These are phyloP conservation scores for Hevea brasiliensis DNA, from an alignment of 345 rosid species.

Conservation along the genomic window DNA sequence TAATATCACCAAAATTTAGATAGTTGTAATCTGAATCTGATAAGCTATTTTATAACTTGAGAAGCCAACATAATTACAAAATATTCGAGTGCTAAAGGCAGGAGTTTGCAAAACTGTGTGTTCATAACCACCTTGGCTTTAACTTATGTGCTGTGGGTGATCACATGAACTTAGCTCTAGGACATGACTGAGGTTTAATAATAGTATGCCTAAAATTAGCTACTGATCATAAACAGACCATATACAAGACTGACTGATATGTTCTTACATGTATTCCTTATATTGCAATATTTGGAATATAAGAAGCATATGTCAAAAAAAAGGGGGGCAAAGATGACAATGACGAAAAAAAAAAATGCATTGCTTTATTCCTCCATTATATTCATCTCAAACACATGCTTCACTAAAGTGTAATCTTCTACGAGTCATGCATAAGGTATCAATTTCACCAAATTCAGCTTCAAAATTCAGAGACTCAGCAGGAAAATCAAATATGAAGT, in stretches of 20 bases:
- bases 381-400: neutral
- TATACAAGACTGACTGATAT: neutral
- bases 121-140: neutral
- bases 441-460: neutral
- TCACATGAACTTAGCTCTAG: neutral
- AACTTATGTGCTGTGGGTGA: neutral
- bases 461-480: neutral
- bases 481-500: neutral
- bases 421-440: neutral
- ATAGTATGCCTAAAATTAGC: neutral
- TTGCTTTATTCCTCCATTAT: neutral
- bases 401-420: neutral
- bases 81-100: neutral
- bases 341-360: neutral
- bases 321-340: neutral
- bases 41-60: neutral
- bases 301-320: neutral
- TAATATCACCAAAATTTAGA: constrained; percentile 8
- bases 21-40: constrained; percentile 10
- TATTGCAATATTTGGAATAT: neutral
- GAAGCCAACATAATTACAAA: neutral
- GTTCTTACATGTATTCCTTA: neutral
- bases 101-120: neutral
- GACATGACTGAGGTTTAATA: neutral
- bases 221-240: neutral